phyloP scores from a whole-genome alignment of 768 basidiomycete species.

The Hypsizygus marmoreus region DNA sequence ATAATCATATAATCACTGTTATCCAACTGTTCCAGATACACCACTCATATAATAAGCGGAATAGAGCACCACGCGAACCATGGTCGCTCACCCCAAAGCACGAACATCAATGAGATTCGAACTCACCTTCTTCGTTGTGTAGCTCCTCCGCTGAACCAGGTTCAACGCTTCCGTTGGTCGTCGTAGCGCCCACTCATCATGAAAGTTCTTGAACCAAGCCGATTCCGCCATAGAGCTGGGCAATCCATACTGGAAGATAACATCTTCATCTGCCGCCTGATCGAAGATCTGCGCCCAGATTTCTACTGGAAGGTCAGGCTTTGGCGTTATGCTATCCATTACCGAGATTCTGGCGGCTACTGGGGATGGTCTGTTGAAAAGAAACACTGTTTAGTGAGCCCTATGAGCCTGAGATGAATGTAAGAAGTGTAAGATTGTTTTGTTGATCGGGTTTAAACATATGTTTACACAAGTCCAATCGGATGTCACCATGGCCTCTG shows the following conservation, averaged over 20 bases:
- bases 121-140: conserved; percentile 67
- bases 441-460: too few relatives aligned
- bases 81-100: too few relatives aligned
- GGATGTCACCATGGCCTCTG: too few relatives aligned
- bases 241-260: conserved; percentile 61
- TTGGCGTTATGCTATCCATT: not conserved
- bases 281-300: conserved; percentile 72
- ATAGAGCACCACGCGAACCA: too few relatives aligned
- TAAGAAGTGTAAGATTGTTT: not conserved
- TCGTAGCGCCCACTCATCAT: conserved; percentile 56
- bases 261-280: conserved; percentile 68
- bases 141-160: conserved; percentile 59
- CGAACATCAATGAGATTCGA: too few relatives aligned
- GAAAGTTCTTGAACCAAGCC: conserved; percentile 60
- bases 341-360: not conserved
- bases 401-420: not conserved
- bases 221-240: conserved; percentile 66
- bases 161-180: conserved; percentile 62
- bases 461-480: too few relatives aligned
- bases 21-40: too few relatives aligned
- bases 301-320: conserved; percentile 59
- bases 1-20: not conserved
- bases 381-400: not conserved
- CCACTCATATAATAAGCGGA: too few relatives aligned
- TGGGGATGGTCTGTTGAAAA: too few relatives aligned